These are phyloP conservation scores for Pulveroboletus ravenelii DNA, from an alignment of 768 basidiomycete genomes.

Conservation along the genomic window DNA sequence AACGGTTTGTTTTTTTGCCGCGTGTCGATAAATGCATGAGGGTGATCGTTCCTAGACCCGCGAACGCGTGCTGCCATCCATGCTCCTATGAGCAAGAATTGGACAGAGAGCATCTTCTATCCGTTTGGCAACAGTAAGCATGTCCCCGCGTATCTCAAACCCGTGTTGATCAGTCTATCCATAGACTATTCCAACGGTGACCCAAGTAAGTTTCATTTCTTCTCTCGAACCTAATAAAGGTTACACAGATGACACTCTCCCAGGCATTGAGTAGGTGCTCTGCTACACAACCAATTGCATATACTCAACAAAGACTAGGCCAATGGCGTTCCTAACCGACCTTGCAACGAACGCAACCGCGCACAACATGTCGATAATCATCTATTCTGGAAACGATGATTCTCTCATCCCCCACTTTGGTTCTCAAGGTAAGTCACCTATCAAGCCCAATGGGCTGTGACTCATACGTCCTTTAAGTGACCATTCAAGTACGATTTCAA, in stretches of 20 bases:
- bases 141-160: background rate
- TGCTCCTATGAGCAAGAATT: slow-evolving; percentile 57
- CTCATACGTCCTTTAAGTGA: slow-evolving; percentile 35
- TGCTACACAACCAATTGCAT: background rate
- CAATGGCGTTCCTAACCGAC: slow-evolving; percentile 60
- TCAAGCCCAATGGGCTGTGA: background rate
- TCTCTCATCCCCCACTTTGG: slow-evolving; percentile 58
- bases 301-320: slow-evolving; percentile 33
- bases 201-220: slow-evolving; percentile 27
- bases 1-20: slow-evolving; percentile 43
- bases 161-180: background rate
- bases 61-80: slow-evolving; percentile 58
- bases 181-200: slow-evolving; percentile 23
- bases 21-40: background rate
- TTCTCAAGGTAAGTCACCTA: slow-evolving; percentile 47
- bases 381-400: slow-evolving; percentile 70
- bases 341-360: slow-evolving; percentile 61
- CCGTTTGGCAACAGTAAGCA: slow-evolving; percentile 32
- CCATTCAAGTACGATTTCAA: slow-evolving; percentile 44
- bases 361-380: slow-evolving; percentile 46
- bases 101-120: slow-evolving; percentile 33
- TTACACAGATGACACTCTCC: background rate
- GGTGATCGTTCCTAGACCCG: slow-evolving; percentile 37
- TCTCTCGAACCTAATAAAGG: background rate
- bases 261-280: slow-evolving; percentile 34